Evolutionary conservation across 2,329 filamentous ascomycete species (phyloP), one percentile per base, ranked within the genome.

Genomic region (Diaporthe helianthi): DNA sequence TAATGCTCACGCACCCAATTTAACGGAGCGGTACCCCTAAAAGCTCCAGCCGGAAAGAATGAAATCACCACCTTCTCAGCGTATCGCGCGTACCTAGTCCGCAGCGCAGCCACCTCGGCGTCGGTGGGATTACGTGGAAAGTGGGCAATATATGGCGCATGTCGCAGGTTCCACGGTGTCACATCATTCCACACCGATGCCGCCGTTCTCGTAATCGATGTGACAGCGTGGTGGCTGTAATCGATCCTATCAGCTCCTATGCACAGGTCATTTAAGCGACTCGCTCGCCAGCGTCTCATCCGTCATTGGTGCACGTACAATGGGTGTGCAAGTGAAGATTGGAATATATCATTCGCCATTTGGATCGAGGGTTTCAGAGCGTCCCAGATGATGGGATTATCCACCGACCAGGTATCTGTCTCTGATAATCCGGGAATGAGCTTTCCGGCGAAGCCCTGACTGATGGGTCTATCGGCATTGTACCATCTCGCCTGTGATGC

Each of bases 11-110:
- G 12, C 26, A 63, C 58, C n/a, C 41, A 44, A 0, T 8, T 7
- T 3, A 9, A 1, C 9, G 3, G 6, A 4, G 10, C 7, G 1
- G 0, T 13, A 1, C 1, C 5, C 10, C 58, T 31, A 8, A 6
- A 15, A 24, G n/a, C 1, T 6, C 29, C 13, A 4, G 44, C 6
- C 5, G 58, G 58, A 12, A 36, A 2, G 8, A 63, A 49, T 15
- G 58, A 24, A 19, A 49, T 49, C 1, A 36, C 3, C 4, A 63
- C 10, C 5, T n/a, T 49, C 4, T 33, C 19, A 17, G 58, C 58
- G 19, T 63, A 63, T 1, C 13, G 2, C 3, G 13, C n/a, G 44
- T 49, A n/a, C 29, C 0, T 5, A 17, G 0, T 2, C 13, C 22
- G 7, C 3, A 63, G 6, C 13, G 17, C n/a, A 22, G 4, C 1